Percentiles rank a stretch among this genome's conserved stretches.
Conservation (phyloP, 164 flowering plant species). For the Kingdonia uniflora region DNA sequence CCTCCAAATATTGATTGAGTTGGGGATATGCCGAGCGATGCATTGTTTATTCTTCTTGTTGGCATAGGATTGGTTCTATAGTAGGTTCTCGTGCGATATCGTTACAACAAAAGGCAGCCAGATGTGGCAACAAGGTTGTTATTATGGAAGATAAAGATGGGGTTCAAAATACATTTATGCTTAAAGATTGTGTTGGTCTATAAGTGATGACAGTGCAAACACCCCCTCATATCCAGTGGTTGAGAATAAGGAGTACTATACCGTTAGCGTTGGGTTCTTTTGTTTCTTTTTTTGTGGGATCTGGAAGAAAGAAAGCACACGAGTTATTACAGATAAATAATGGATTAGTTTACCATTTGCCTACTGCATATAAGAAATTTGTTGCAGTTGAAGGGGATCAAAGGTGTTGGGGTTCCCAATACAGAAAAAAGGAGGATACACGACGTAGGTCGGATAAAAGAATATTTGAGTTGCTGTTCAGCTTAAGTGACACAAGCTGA, state of each 20-base stretch:
- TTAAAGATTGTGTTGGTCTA: slow-evolving; percentile 92
- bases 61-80: slow-evolving; percentile 96
- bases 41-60: slow-evolving; percentile 75
- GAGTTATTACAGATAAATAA: no score
- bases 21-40: slow-evolving; percentile 86
- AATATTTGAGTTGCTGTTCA: no score
- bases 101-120: slow-evolving; percentile 97
- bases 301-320: no score
- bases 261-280: slow-evolving; percentile 93
- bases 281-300: no score
- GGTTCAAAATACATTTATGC: slow-evolving; percentile 75
- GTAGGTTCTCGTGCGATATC: slow-evolving; percentile 85
- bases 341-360: no score
- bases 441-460: no score
- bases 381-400: no score
- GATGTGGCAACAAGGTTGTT: slow-evolving; percentile 95
- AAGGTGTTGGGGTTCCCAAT: no score
- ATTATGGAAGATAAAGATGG: slow-evolving; percentile 83
- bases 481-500: no score
- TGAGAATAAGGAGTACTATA: slow-evolving; percentile 86
- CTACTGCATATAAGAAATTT: no score
- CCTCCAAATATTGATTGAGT: slow-evolving; percentile 96
- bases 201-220: slow-evolving; percentile 91
- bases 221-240: slow-evolving; percentile 98
- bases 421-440: no score